Conservation (phyloP, 768 basidiomycete genomes). For the Fomitopsis pulvina region DNA sequence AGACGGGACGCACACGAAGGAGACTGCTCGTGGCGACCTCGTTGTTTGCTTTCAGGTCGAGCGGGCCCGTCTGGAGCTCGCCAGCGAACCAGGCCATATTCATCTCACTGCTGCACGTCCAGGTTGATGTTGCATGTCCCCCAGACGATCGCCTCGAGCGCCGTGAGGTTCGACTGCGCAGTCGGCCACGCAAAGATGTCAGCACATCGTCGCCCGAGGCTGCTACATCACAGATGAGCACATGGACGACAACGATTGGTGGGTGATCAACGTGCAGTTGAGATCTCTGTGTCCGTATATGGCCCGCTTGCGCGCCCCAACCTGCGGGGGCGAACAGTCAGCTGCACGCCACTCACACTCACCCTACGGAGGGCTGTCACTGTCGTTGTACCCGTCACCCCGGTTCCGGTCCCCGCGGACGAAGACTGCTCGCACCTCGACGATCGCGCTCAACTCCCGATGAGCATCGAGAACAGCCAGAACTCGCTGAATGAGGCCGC, state of each 20-base stretch:
- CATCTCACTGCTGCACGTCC: slow-evolving; percentile 43
- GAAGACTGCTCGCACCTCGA: slow-evolving; percentile 38
- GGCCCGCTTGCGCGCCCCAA: too few relatives aligned
- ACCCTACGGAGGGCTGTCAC: too few relatives aligned
- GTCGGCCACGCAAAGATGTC: slow-evolving; percentile 23
- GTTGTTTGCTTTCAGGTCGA: slow-evolving; percentile 50
- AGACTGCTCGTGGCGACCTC: slow-evolving; percentile 47
- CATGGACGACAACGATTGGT: too few relatives aligned
- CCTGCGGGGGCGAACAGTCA: too few relatives aligned
- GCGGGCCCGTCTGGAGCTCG: slow-evolving; percentile 37
- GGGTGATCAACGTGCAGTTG: too few relatives aligned
- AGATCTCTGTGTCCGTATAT: too few relatives aligned
- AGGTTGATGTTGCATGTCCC: slow-evolving; percentile 69
- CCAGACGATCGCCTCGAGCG: slow-evolving; percentile 67
- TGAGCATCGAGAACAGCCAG: slow-evolving; percentile 65
- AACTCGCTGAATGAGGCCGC: slow-evolving; percentile 59
- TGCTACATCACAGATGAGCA: too few relatives aligned
- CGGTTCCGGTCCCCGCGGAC: too few relatives aligned
- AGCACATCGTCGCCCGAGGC: neutral
- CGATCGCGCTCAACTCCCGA: slow-evolving; percentile 44
- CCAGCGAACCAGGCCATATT: slow-evolving; percentile 65
- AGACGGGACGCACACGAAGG: slow-evolving; percentile 36
- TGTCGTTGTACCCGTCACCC: too few relatives aligned
- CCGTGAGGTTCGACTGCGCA: slow-evolving; percentile 57
- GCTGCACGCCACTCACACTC: too few relatives aligned